Base-by-base conservation (phyloP, 169 alveolate genomes). In the Plasmodium yoelii region DNA sequence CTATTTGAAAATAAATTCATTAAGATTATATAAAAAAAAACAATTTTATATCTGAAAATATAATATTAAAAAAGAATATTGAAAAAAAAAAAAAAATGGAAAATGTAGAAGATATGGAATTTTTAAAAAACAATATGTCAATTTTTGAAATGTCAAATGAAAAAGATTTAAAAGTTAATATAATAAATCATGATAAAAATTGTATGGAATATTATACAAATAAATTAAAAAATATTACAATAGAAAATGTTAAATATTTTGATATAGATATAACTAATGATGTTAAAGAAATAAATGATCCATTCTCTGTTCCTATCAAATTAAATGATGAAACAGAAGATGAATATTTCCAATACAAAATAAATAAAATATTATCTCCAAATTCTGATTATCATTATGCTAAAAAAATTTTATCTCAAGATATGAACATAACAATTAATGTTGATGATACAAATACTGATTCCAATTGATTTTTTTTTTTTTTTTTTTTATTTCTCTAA, bases 181-280 rank as follows among this genome's bases (percentile, higher is more conserved):
- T 77, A 28, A 77, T 77, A 61, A 77, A 77, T 44, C 56, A 77
- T 39, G 26, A 77, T 19, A 65, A 63, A 6, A 24, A 63, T 5
- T 10, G 26, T 26, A 77, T 77, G 15, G 49, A 51, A n/a, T 57
- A 77, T 51, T 77, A 77, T 57, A 49, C 24, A 15, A 77, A 34
- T 15, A 18, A n/a, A 64, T 42, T 77, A 39, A 57, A 55, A 64
- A 77, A 64, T 77, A 77, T 39, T 28, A 34, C 42, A 64, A 49
- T 77, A n/a, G 56, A 42, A 24, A 77, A 34, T 15, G 77, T 77
- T 7, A 77, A 47, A 77, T 77, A 77, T 77, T 77, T 77, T 77
- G 75, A 77, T 77, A 63, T 77, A 6, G 88, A 77, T 44, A 77
- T 77, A 77, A 77, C 88, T 24, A 69, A 77, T 1, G 88, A 77